These are phyloP conservation scores for Rhododendron simsii DNA, from an alignment of 148 eudicot genomes.

Conservation along the genomic window DNA sequence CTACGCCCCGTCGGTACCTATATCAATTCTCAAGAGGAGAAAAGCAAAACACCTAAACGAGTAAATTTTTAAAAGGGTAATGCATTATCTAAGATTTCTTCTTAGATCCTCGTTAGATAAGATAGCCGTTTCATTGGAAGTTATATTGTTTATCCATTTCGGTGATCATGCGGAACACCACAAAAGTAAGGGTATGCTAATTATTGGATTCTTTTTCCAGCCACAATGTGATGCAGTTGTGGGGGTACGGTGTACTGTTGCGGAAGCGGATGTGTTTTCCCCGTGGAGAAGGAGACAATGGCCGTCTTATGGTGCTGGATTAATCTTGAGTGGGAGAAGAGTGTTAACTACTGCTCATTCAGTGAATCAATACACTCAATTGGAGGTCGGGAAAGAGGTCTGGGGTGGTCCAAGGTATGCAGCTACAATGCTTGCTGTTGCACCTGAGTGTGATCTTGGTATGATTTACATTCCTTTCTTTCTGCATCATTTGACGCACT, in stretches of 20 bases:
- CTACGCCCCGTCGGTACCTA: no score
- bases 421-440: background rate
- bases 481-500: no score
- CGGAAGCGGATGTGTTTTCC: background rate
- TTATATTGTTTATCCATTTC: no score
- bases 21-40: no score
- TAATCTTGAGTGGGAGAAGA: background rate
- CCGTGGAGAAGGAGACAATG: background rate
- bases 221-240: background rate
- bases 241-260: fast-evolving
- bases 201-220: background rate
- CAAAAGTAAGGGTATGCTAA: background rate
- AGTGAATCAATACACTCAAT: background rate
- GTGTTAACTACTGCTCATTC: background rate
- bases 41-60: no score
- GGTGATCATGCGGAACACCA: background rate
- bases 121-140: background rate
- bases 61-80: no score
- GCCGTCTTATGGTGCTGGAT: background rate
- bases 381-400: background rate
- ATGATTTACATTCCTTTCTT: background rate
- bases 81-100: no score
- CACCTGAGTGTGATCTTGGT: background rate
- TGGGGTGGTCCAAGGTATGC: background rate
- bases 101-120: no score